Evolutionary conservation across 768 basidiomycete species (phyloP), one percentile per base, ranked within the genome.

Genomic region (Agrocybe praecox): DNA sequence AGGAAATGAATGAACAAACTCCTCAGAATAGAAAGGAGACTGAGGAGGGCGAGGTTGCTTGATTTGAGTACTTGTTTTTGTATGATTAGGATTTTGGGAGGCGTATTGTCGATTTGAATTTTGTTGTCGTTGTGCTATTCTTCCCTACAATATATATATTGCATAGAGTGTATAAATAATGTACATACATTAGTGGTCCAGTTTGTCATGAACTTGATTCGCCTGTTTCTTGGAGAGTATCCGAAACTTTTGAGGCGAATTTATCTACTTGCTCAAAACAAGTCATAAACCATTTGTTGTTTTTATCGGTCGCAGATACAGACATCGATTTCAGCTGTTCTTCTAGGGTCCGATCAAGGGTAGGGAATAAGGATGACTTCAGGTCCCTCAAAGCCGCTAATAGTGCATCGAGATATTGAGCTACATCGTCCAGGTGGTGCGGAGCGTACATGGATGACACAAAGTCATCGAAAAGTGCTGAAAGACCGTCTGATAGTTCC

Each of bases 391-490:
- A 71, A 32, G 76, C 66, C 7, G 62, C 63, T 43, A 72, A 64
- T 45, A 85, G 75, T 0, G 73, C 58, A 5, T 64, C 57, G 24
- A 84, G 59, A 52, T 82, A 77, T 11, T 67, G 61, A 10, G 62
- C 60, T 49, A 90, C 69, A 32, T 75, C 69, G 1, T 64, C 62
- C 0, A 68, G 65, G 55, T 85, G 77, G 63, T 92, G 89, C 5
- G 88, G 87, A 0, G 81, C 59, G 65, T 92, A 89, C 40, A 89
- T 71, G 2, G 85, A 72, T n/a, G 87, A 78, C 19, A 87, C 79
- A 52, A 91, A 73, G 40, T 92, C 87, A 65, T 92, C 90, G 4
- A 82, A 77, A 2, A 80, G 76, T 47, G 77, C 67, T 17, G 87
- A 75, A 19, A 90, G 75, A 7, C 69, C 64, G 26, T 80, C 73